Conservation (phyloP, 2,329 filamentous ascomycete genomes). For the Alternaria angustiovoidea region DNA sequence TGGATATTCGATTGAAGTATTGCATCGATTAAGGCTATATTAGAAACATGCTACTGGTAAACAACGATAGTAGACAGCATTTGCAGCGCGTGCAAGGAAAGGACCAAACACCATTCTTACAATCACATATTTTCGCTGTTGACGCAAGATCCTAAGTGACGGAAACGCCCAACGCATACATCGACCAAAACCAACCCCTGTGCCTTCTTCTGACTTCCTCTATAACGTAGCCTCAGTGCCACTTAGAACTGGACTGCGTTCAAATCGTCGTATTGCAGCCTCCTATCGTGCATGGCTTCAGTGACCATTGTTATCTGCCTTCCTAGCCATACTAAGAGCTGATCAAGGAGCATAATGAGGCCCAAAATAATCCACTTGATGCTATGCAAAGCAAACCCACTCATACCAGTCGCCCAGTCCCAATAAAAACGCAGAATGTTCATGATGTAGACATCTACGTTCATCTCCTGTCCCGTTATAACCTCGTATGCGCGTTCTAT, state of each 20-base stretch:
- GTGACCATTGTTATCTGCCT: not conserved
- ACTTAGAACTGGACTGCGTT: not conserved
- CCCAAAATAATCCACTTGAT: not conserved
- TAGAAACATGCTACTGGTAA: not conserved
- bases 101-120: not conserved
- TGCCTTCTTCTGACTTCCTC: not conserved
- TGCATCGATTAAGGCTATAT: not conserved
- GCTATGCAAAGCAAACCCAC: not conserved
- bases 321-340: not conserved
- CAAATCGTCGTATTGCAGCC: not conserved
- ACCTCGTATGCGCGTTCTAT: not conserved
- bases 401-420: not conserved
- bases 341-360: not conserved
- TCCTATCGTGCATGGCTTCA: not conserved
- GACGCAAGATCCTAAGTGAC: not conserved
- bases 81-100: not conserved
- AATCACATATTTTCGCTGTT: not conserved
- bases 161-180: not conserved
- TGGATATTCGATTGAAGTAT: too few species aligned
- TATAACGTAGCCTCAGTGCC: not conserved
- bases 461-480: not conserved
- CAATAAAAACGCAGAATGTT: not conserved
- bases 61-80: not conserved
- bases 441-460: not conserved
- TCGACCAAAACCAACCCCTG: fast-evolving